These are phyloP conservation scores for Cubamyces lactineus DNA, from an alignment of 768 basidiomycete species.

Conservation along the genomic window DNA sequence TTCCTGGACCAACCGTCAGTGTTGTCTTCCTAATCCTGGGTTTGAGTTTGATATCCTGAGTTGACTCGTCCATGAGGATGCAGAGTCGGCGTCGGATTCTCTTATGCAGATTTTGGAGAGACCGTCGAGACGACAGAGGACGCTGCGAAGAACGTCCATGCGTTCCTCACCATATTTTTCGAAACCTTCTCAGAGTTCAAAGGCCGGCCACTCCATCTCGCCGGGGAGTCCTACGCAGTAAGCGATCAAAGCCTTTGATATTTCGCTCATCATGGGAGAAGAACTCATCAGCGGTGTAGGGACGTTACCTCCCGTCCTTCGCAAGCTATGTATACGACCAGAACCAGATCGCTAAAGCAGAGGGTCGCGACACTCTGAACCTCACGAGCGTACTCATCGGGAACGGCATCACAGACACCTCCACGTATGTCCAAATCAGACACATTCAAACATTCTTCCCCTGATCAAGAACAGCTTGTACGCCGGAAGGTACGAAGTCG, in stretches of 20 bases:
- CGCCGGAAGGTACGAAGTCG: constrained; percentile 49
- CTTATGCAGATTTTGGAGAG: constrained; percentile 71
- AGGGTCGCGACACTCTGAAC: constrained; percentile 59
- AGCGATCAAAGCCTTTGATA: constrained; percentile 25
- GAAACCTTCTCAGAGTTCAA: constrained; percentile 75
- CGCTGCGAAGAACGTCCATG: constrained; percentile 75
- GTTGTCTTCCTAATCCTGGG: no score
- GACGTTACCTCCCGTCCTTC: constrained; percentile 73
- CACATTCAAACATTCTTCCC: background rate
- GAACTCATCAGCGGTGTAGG: constrained; percentile 40
- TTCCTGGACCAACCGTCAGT: constrained; percentile 64
- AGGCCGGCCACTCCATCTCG: constrained; percentile 68
- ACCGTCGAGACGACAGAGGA: constrained; percentile 75
- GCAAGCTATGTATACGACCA: constrained; percentile 78
- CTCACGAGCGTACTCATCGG: constrained; percentile 76
- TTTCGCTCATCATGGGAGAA: no score
- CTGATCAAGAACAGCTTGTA: constrained; percentile 36
- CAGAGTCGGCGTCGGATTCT: constrained; percentile 73
- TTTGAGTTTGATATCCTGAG: no score
- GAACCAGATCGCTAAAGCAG: constrained; percentile 56
- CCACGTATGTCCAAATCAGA: constrained; percentile 37
- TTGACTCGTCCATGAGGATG: background rate
- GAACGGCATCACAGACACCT: constrained; percentile 64
- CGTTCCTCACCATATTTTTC: constrained; percentile 80
- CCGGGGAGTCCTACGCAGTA: constrained; percentile 77